Base-by-base conservation (phyloP, 2,329 filamentous ascomycete species). In the Monosporascus sp. region DNA sequence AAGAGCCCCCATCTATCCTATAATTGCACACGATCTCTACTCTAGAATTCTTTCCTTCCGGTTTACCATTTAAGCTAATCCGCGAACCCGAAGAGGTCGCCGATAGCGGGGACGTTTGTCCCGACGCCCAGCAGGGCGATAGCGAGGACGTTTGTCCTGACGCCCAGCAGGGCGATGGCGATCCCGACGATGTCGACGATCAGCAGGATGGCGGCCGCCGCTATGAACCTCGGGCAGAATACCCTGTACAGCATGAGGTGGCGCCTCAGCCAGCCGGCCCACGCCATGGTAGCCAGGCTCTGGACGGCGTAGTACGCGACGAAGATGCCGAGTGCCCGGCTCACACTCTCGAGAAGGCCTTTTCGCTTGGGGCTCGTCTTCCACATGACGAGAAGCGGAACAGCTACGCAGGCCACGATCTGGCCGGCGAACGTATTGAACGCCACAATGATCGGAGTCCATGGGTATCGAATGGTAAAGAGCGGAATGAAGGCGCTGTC, bases 181-280 rank as follows among this genome's bases (percentile, higher is more conserved):
- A 94, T 79, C 1, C 81, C 80, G 2, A 94, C 79, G 4, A 95
- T 58, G 65, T 97, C 93, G 9, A 96, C 85, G 25, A 92, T 78
- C 17, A 93, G 64, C 54, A 97, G 68, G 48, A 88, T 80, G 3
- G 81, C 72, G 0, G 84, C 86, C 0, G 87, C 90, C 67, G 90
- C 81, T 87, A 99, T 89, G 73, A 93, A 99, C 27, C 93, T 76
- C 47, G 94, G 94, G 72, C 82, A 86, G 66, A 99, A 99, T 44
- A 99, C 90, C 42, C 94, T 82, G 72, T 94, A 99, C 31, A 99
- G 80, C 94, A 99, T 99, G 57, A 99, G 78, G 74, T 99, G 94
- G 49, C 94, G 80, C 51, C 94, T 80, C 64, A 99, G 73, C 73
- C 90, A 86, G 1, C 89, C 92, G 0, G 93, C 90, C 87, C 93